Conservation (phyloP, 2,329 filamentous ascomycete species). For the Dissoconium aciculare region DNA sequence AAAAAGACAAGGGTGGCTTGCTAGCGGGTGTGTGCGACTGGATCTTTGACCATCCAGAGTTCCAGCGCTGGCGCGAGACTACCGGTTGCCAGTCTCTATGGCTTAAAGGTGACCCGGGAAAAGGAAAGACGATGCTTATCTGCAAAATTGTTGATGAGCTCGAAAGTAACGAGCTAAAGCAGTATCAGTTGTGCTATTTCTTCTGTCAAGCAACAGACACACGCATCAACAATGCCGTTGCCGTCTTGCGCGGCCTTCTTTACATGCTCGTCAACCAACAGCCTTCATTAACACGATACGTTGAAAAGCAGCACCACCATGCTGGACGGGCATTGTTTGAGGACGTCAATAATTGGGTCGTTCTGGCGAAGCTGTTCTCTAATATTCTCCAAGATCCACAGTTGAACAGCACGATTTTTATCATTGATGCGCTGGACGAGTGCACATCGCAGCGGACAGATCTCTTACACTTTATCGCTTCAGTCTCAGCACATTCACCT, state of each 20-base stretch:
- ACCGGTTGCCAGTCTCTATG: neutral
- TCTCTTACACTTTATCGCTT: constrained; percentile 2
- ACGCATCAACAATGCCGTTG: neutral
- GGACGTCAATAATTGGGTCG: constrained; percentile 1
- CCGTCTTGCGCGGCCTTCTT: neutral
- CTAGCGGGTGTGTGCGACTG: neutral
- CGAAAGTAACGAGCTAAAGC: neutral
- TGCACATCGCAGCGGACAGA: constrained; percentile 15
- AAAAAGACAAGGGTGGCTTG: neutral
- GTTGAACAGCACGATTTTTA: constrained; percentile 8
- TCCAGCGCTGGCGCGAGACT: neutral
- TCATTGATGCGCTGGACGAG: constrained; percentile 23
- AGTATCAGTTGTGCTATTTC: neutral
- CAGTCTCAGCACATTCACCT: neutral
- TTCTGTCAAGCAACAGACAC: constrained; percentile 1
- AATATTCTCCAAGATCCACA: neutral
- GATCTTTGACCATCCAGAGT: neutral
- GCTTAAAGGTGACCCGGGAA: neutral
- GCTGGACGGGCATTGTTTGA: neutral
- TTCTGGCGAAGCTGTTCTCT: neutral
- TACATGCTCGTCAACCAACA: neutral
- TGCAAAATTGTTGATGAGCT: constrained; percentile 1
- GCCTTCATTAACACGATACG: neutral
- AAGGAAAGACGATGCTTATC: neutral
- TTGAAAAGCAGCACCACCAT: neutral